These are phyloP conservation scores for Elsinoe batatas DNA, from an alignment of 2,329 filamentous ascomycete species.

Conservation along the genomic window DNA sequence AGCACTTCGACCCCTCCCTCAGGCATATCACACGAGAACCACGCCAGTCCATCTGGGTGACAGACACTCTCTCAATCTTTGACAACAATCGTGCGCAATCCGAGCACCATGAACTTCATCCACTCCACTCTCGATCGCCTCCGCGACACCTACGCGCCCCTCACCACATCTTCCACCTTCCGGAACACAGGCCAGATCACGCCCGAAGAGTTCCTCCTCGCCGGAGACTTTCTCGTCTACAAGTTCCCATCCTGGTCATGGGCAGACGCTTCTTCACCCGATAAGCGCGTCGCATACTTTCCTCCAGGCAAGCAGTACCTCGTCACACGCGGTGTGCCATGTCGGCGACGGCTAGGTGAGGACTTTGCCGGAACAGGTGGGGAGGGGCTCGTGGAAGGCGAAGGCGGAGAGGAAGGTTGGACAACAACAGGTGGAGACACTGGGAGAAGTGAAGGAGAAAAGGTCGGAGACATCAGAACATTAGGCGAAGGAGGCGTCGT, in stretches of 20 bases:
- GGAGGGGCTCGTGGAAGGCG: slow-evolving; percentile 37
- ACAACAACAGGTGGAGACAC: slow-evolving; percentile 74
- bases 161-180: slow-evolving; percentile 86
- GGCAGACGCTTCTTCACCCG: slow-evolving; percentile 75
- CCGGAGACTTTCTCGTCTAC: slow-evolving; percentile 95
- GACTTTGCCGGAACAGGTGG: slow-evolving; percentile 79
- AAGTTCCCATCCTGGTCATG: slow-evolving; percentile 99
- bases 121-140: slow-evolving; percentile 78
- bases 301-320: slow-evolving; percentile 90
- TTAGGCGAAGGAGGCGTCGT: slow-evolving; percentile 84
- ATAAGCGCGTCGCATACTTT: slow-evolving; percentile 69
- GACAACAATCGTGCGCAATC: not conserved
- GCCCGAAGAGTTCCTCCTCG: slow-evolving; percentile 89
- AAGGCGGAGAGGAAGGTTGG: slow-evolving; percentile 77
- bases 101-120: slow-evolving; percentile 64
- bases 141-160: slow-evolving; percentile 82
- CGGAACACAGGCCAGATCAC: slow-evolving; percentile 91
- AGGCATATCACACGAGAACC: too few relatives aligned
- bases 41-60: too few relatives aligned
- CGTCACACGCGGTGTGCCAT: slow-evolving; percentile 88
- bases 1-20: too few relatives aligned
- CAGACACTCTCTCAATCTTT: not conserved
- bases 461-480: slow-evolving; percentile 71
- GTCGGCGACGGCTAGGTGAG: slow-evolving; percentile 80
- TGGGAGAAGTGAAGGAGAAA: slow-evolving; percentile 52